A percentile compares a stretch with the other conserved stretches of the same genome.
phyloP scores from a whole-genome alignment of 2,329 filamentous ascomycete species.

The Alternaria arborescens region DNA sequence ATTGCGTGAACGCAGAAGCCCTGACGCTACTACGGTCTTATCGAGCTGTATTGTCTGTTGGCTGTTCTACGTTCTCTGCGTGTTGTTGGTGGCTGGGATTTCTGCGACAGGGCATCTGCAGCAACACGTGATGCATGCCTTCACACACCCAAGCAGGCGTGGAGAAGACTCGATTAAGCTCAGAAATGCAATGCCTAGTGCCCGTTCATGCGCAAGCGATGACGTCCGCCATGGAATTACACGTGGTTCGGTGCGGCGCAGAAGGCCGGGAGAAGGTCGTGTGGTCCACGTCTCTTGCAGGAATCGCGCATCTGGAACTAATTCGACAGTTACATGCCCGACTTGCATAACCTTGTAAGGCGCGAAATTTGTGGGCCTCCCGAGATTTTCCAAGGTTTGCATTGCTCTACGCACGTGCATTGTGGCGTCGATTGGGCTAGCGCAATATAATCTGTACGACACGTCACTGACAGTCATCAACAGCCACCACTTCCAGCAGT shows the following conservation, averaged over 20 bases:
- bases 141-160: conserved; percentile 2
- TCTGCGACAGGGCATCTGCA: neutral
- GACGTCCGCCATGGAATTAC: conserved; percentile 10
- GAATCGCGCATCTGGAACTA: conserved; percentile 8
- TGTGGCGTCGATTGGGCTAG: conserved; percentile 24
- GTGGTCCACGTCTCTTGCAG: conserved; percentile 7
- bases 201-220: conserved; percentile 13
- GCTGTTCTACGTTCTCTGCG: neutral
- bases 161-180: neutral
- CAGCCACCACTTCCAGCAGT: conserved; percentile 29
- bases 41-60: neutral
- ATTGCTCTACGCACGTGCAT: conserved; percentile 18
- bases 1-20: neutral
- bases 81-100: neutral
- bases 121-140: conserved; percentile 14
- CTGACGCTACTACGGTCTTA: too few relatives aligned
- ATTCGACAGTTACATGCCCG: conserved; percentile 11
- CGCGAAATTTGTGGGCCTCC: conserved; percentile 15
- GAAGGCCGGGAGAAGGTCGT: conserved; percentile 10
- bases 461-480: conserved; percentile 32
- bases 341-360: conserved; percentile 9
- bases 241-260: conserved; percentile 10
- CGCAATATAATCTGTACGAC: conserved; percentile 27
- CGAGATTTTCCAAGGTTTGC: conserved; percentile 14
- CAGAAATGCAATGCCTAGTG: conserved; percentile 1